A percentile compares a stretch with the other conserved stretches of the same genome.
These are phyloP conservation scores for Linnemannia hyalina DNA, from an alignment of 192 early-diverging fungal species.

Conservation along the genomic window DNA sequence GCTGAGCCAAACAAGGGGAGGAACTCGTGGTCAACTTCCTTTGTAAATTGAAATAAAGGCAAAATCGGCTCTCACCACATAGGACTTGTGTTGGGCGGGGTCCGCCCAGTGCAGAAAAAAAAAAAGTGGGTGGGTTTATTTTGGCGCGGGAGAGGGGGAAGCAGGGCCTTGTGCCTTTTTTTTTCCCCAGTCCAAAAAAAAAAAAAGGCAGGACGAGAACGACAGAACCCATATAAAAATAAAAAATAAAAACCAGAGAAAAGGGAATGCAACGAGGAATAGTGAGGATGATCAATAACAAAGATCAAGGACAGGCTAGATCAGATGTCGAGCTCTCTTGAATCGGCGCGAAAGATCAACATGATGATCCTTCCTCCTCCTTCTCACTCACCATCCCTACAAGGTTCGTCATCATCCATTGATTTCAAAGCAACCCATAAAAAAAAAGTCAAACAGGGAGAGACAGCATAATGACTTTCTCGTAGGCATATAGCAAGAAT, in stretches of 20 bases:
- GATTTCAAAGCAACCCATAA: neutral
- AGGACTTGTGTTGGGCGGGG: neutral
- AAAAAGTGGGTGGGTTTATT: neutral
- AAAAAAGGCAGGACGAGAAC: neutral
- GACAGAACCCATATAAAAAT: neutral
- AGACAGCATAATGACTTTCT: neutral
- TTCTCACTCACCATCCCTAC: neutral
- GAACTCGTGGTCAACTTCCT: neutral
- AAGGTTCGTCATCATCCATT: neutral
- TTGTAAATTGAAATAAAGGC: neutral
- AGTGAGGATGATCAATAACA: neutral
- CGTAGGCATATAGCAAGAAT: neutral
- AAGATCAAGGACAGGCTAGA: neutral
- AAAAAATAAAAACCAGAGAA: neutral
- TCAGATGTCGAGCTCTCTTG: conserved; percentile 2
- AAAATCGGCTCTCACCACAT: neutral
- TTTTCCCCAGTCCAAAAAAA: too few species aligned
- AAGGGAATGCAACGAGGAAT: neutral
- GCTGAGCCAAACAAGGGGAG: neutral
- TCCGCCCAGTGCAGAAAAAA: neutral
- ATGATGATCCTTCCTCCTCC: neutral
- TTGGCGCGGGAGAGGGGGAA: neutral
- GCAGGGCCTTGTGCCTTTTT: too few species aligned
- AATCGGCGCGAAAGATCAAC: conserved; percentile 7
- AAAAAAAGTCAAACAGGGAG: neutral